Evolutionary conservation across 805 yeast species (phyloP), one percentile per base, ranked within the genome.

Genomic region (Scheffersomyces stipitis): DNA sequence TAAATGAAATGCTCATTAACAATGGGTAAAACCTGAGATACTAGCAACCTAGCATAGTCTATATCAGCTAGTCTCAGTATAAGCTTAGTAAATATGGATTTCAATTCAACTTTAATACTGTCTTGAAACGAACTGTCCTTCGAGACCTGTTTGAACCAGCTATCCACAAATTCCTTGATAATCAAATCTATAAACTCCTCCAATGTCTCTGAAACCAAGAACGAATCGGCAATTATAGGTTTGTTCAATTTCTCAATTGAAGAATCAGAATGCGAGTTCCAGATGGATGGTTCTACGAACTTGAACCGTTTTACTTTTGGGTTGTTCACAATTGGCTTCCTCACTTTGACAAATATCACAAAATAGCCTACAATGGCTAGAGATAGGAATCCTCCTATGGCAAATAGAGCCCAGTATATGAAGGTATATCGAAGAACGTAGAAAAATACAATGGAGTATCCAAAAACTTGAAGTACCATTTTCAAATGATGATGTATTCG

Each of bases 1-100:
- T 65, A 62, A 5, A 66, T 61, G 40, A 83, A 73, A 54, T 89
- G 96, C 9, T 71, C 75, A 1, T 86, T 81, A 1, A 87, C 5
- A 1, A 82, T 48, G 0, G 96, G 96, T 5, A 86, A 37, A 0
- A 86, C 24, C 30, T 71, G 71, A 20, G 78, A 61, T 1, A 86
- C 80, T 3, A 84, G 41, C 20, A 87, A 52, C 28, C 71, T 71
- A 1, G 88, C 69, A 15, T 76, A 59, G 49, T 86, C 87, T 1
- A 80, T 39, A 0, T 52, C 48, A 0, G 42, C 51, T 1, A 81
- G 39, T 20, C 83, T 58, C 3, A 44, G 40, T 17, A 71, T 70
- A 5, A 88, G 34, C 14, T 60, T 60, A 6, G 44, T 47, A 1
- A 79, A 51, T 0, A 75, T 73, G 2, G 44, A 33, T 6, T 71